Percentiles rank a stretch among this genome's conserved stretches.
phyloP scores from a whole-genome alignment of 192 early-diverging fungal species.

The Globomyces pollinis-pini region DNA sequence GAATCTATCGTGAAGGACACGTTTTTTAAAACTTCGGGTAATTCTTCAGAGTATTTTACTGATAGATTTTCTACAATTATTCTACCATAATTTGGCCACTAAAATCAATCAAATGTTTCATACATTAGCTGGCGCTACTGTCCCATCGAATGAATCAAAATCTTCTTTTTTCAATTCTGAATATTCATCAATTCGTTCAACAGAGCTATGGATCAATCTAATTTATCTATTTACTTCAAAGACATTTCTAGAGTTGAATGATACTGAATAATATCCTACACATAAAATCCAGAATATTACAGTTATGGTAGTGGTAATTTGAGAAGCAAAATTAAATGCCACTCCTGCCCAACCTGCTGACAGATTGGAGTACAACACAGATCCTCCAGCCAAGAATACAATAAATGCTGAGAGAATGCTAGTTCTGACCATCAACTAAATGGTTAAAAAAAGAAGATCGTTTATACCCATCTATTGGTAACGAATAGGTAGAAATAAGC shows the following conservation, averaged over 20 bases:
- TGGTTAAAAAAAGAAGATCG: no score
- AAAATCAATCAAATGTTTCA: no score
- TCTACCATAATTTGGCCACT: constrained; percentile 22
- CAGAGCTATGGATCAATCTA: constrained; percentile 74
- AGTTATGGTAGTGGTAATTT: constrained; percentile 19
- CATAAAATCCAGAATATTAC: constrained; percentile 19
- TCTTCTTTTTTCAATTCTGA: constrained; percentile 71
- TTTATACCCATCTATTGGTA: constrained; percentile 56
- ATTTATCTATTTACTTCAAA: constrained; percentile 42
- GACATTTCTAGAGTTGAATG: constrained; percentile 26
- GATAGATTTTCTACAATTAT: constrained; percentile 52
- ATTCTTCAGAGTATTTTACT: constrained; percentile 48
- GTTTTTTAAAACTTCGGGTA: constrained; percentile 38
- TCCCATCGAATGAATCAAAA: constrained; percentile 43
- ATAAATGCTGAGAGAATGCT: constrained; percentile 72
- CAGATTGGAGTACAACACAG: constrained; percentile 4
- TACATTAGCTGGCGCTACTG: constrained; percentile 7
- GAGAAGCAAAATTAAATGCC: constrained; percentile 21
- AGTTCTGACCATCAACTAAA: constrained; percentile 51
- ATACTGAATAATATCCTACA: no score
- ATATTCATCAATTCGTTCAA: constrained; percentile 59
- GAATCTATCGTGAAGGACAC: constrained; percentile 23
- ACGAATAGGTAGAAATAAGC: constrained; percentile 86
- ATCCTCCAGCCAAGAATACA: constrained; percentile 58
- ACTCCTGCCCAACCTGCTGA: constrained; percentile 26